These are phyloP conservation scores for Cryptosporidium sp. DNA, from an alignment of 169 alveolate genomes.

Conservation along the genomic window DNA sequence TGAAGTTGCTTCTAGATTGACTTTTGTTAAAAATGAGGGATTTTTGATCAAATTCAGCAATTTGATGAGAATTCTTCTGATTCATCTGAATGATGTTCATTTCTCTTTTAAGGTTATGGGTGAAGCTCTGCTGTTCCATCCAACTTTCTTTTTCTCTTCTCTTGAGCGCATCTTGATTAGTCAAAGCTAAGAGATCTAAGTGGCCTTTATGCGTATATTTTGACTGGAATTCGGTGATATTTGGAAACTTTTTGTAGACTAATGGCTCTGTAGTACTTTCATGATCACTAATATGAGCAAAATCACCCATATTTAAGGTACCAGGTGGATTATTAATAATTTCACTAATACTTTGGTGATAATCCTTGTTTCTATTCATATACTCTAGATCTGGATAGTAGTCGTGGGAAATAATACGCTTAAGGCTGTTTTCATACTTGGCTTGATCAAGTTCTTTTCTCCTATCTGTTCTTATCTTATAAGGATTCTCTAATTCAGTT, in stretches of 20 bases:
- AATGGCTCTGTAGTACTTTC: background rate
- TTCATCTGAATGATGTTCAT: constrained; percentile 3
- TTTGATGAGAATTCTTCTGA: background rate
- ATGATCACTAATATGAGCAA: background rate
- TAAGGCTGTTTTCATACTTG: background rate
- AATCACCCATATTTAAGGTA: constrained; percentile 22
- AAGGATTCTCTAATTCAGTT: constrained; percentile 29
- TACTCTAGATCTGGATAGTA: constrained; percentile 59
- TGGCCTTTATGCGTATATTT: constrained; percentile 23
- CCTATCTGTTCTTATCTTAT: background rate
- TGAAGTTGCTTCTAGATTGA: constrained; percentile 44
- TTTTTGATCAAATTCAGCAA: constrained; percentile 2
- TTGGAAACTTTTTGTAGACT: background rate
- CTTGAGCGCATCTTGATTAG: background rate
- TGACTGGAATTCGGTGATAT: constrained; percentile 43
- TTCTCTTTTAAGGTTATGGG: constrained; percentile 47
- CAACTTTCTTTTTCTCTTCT: constrained; percentile 20
- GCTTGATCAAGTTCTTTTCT: background rate
- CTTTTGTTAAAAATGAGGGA: constrained; percentile 15
- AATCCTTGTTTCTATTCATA: constrained; percentile 16
- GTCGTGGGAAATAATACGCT: constrained; percentile 13
- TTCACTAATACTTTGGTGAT: background rate
- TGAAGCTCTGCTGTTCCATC: constrained; percentile 50
- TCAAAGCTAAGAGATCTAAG: constrained; percentile 6
- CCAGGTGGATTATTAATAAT: constrained; percentile 47